Evolutionary conservation across 179 eudicot species (phyloP), one percentile per base, ranked within the genome.

Genomic region (Actinidia polygama): DNA sequence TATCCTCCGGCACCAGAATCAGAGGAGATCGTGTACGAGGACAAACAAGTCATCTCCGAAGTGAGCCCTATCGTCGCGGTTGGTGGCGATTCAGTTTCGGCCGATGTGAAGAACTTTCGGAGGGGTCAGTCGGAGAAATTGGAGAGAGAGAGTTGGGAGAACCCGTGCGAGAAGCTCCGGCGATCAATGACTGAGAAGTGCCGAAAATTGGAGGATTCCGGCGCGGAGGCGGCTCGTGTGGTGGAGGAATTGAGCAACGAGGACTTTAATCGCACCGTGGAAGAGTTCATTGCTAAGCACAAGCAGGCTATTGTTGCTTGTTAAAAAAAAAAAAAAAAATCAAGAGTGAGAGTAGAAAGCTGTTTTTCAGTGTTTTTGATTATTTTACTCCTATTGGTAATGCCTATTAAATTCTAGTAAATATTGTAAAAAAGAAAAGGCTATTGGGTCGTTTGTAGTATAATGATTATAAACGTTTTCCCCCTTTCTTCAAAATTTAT

Each of bases 251-350:
- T 88, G 88, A 90, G 92, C 50, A 86, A 73, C 55, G 93, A 91
- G 24, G 93, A 89, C 63, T 91, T 91, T 61, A 87, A 84, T 83
- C 83, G 89, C 51, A 85, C 87, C 61, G 87, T 91, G 15, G 93
- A 91, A 50, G 92, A 81, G 74, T 91, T 91, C 83, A 91, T 91
- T 26, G 93, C 93, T 1, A 91, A 85, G 83, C 92, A 91, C 80
- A 77, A 87, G 76, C 85, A 86, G 50, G 82, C 91, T 44, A 89
- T 91, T 73, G 90, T 89, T 67, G 83, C 85, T 82, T 89, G 83
- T 44, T 80, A 85, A 10, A 49, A 6, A 61, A 8, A 3, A 6
- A 36, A 11, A 21, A 10, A 5, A 44, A n/a, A 24, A 21, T 3
- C 2, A 1, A 0, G 47, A 26, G 67, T 6, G 30, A 77, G 47